Base-by-base conservation (phyloP, 164 flowering plant genomes). In the Stephania yunnanensis region DNA sequence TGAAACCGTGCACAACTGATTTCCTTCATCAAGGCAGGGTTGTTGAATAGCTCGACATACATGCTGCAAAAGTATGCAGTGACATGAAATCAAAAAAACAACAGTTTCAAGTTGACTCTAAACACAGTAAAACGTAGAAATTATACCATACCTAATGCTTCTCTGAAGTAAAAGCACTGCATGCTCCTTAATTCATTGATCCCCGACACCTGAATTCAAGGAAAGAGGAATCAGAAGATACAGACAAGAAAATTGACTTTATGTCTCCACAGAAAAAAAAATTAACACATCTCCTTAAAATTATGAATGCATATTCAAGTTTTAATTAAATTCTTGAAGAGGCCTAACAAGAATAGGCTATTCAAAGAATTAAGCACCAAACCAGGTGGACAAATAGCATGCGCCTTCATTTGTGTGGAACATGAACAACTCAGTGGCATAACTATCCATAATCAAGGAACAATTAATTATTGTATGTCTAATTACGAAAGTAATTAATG, bases 201-300 rank as follows among this genome's bases (percentile, higher is more conserved):
- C 94, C 91, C 71, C 92, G 94, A 58, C 97, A 92, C 87, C 94
- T 92, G 82, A 75, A 75, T 25, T 71, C 50, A 70, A 73, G 67
- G 42, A 74, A 55, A 17, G 36, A 64, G 31, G 10, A 61, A 30
- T 55, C 71, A 76, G 69, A 46, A 74, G 13, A 17, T 1, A 53
- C 46, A 53, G 48, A 68, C 25, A 64, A 55, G 68, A 71, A 6
- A 29, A 50, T 4, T 46, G 36, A 17, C 63, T 7, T 44, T 46
- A 13, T n/a, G 19, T 10, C 1, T 20, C 15, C 53, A 70, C 29
- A 70, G 15, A 31, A 69, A 22, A 8, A 29, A n/a, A 30, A 5
- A 22, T 67, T 30, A 22, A 10, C 29, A 30, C 71, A 30, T 30
- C 36, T 30, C 45, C 7, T 31, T 31, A 13, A 17, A 30, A 36